Evolutionary conservation across 73 alveolate species (phyloP).

Genomic region (Paramecium primaurelia): DNA sequence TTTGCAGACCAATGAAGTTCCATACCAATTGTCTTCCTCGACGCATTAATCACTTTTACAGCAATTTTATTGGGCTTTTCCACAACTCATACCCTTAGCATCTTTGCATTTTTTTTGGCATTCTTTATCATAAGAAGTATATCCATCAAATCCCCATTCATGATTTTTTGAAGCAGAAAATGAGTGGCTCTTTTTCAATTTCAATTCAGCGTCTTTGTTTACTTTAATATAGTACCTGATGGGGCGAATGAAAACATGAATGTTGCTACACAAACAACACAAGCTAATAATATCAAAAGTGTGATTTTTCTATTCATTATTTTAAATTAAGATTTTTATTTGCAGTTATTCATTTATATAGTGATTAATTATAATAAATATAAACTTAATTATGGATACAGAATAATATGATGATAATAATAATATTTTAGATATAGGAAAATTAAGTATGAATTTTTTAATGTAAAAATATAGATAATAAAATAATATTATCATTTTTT

Average conservation of each 20-base stretch:
- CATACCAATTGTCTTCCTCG: neutral
- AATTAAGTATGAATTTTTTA: neutral
- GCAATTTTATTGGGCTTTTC: neutral
- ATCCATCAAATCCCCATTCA: constrained; percentile 1
- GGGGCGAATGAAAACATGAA: neutral
- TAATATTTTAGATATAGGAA: neutral
- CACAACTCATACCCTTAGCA: neutral
- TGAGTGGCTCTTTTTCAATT: constrained; percentile 11
- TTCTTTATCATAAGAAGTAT: neutral
- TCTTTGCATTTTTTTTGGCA: neutral
- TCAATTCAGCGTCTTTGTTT: neutral
- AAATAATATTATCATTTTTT: neutral
- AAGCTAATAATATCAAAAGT: neutral
- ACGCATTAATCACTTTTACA: neutral
- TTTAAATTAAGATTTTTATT: neutral
- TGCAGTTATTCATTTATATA: neutral
- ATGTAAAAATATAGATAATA: neutral
- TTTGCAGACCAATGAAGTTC: neutral
- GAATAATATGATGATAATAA: no score
- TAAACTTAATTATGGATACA: no score
- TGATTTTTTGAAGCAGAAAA: neutral
- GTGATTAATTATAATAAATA: neutral
- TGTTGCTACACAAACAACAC: neutral
- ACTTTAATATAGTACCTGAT: neutral
- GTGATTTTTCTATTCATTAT: neutral